These are phyloP conservation scores for Lentinula edodes DNA, from an alignment of 768 basidiomycete species.

Conservation along the genomic window DNA sequence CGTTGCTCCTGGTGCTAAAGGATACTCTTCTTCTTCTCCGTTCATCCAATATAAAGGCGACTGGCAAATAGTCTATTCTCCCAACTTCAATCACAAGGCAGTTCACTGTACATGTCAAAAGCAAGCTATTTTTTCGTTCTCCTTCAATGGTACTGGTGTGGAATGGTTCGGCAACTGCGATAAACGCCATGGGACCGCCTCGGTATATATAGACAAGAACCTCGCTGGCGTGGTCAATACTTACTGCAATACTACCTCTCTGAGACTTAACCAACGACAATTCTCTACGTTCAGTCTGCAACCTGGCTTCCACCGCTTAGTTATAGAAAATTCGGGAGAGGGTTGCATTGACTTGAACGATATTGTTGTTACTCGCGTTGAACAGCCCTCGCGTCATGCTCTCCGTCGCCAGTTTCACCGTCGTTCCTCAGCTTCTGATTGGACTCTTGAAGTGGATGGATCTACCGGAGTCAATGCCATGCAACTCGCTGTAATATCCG, in stretches of 20 bases:
- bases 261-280: constrained; percentile 53
- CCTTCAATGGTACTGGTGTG: constrained; percentile 68
- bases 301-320: constrained; percentile 53
- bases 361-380: neutral
- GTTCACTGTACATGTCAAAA: constrained; percentile 43
- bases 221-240: constrained; percentile 40
- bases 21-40: constrained; percentile 65
- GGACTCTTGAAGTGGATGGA: constrained; percentile 62
- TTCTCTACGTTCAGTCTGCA: constrained; percentile 56
- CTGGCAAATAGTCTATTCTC: constrained; percentile 54
- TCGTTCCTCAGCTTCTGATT: constrained; percentile 21
- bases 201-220: constrained; percentile 55
- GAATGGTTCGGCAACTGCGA: constrained; percentile 72
- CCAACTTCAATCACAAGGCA: constrained; percentile 43
- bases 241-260: constrained; percentile 16
- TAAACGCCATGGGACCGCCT: constrained; percentile 45
- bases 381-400: neutral
- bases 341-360: neutral
- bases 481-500: constrained; percentile 67
- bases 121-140: constrained; percentile 47
- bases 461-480: constrained; percentile 75
- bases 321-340: constrained; percentile 23
- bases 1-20: constrained; percentile 66
- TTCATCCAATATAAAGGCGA: constrained; percentile 55
- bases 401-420: constrained; percentile 7